Conservation (phyloP, 371 early-diverging fungal species). For the Syncephalastrum racemosum region DNA sequence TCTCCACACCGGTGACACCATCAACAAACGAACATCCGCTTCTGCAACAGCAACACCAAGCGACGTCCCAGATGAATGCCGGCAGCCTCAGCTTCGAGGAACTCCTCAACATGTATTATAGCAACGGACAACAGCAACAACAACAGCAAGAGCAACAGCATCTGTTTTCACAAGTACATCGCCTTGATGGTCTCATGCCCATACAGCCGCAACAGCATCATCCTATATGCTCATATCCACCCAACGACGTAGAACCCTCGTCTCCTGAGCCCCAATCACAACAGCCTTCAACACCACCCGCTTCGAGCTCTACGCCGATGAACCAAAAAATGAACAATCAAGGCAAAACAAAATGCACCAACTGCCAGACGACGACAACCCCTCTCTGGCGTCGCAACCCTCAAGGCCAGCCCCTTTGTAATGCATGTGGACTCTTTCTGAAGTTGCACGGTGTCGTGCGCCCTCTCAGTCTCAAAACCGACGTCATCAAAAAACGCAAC, state of each 20-base stretch:
- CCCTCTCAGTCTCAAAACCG: conserved; percentile 80
- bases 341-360: conserved; percentile 67
- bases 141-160: background rate
- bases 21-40: conserved; percentile 3
- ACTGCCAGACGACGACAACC: conserved; percentile 90
- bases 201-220: background rate
- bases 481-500: conserved; percentile 85
- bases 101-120: conserved; percentile 25
- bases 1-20: conserved; percentile 5
- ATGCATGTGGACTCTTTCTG: conserved; percentile 68
- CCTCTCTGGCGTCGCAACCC: conserved; percentile 95
- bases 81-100: conserved; percentile 31
- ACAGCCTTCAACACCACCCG: conserved; percentile 23
- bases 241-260: too few relatives aligned
- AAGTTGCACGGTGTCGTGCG: conserved; percentile 87
- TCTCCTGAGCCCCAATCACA: conserved; percentile 1
- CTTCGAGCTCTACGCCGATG: conserved; percentile 3
- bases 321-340: conserved; percentile 7
- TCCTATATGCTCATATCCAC: background rate
- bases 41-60: background rate
- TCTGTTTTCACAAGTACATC: background rate
- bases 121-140: conserved; percentile 1
- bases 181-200: background rate
- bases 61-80: conserved; percentile 8
- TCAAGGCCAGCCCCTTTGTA: conserved; percentile 65